Percentiles rank a stretch among this genome's conserved stretches.
These are phyloP conservation scores for Rhodofomes roseus DNA, from an alignment of 1,284 basidiomycete genomes.

Conservation along the genomic window DNA sequence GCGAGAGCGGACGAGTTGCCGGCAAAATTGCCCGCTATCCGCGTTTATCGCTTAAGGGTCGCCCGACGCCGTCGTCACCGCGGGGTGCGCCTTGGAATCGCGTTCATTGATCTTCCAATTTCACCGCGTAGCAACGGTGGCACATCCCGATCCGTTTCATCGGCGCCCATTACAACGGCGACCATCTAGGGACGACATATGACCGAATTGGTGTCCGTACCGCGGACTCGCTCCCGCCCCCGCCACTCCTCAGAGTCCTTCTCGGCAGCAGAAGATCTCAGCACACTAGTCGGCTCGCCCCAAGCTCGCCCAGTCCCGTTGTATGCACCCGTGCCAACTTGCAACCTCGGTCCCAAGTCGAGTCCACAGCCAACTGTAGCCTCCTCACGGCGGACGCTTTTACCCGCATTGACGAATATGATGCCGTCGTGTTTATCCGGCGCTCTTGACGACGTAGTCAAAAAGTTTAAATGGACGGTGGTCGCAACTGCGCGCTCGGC, in stretches of 20 bases:
- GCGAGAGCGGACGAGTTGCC: too few relatives aligned
- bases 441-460: constrained; percentile 1
- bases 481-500: background rate
- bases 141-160: constrained; percentile 1
- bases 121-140: background rate
- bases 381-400: background rate
- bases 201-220: background rate
- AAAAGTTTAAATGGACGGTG: background rate
- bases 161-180: background rate
- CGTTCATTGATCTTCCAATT: background rate
- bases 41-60: background rate
- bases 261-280: background rate
- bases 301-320: background rate
- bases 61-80: background rate
- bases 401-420: background rate
- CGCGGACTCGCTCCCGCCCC: background rate
- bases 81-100: background rate
- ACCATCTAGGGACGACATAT: background rate
- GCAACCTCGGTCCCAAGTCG: too few relatives aligned
- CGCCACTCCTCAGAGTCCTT: background rate
- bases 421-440: background rate
- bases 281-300: background rate
- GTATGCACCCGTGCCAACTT: background rate
- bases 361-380: too few relatives aligned
- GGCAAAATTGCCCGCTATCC: too few relatives aligned